Evolutionary conservation across 805 yeast species (phyloP), one percentile per base, ranked within the genome.

Genomic region (Candida yuanshanica): DNA sequence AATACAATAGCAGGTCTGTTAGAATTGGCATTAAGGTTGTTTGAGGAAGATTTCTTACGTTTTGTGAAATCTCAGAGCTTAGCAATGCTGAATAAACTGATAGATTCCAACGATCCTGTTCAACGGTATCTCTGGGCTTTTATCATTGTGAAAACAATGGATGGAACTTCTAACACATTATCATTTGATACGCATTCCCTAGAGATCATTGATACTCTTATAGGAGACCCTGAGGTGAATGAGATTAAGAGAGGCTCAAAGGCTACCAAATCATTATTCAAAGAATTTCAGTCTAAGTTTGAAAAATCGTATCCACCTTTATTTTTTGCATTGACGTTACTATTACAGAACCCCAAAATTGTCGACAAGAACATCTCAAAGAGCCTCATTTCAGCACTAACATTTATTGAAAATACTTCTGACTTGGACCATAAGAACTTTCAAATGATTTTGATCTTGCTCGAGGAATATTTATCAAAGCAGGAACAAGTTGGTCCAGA

Each of bases 21-120:
- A 6, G 68, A 65, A 9, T 38, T 60, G 7, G 52, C 55, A 3
- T 33, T 55, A 23, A 56, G 47, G 27, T 38, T 56, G 6, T 32
- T 48, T 17, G 51, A 49, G 17, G 55, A 52, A 25, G 47, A 45
- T 2, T 59, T 62, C 45, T 12, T 42, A 6, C 33, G 33, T 9
- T 45, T 47, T 34, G 11, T 56, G 3, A 43, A 42, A 17, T 33
- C 36, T 5, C 20, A 44, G 27, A 56, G 51, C 0, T n/a, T 49
- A 7, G 51, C 52, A 1, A 10, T 25, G 2, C 20, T 51, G 3
- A 41, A 42, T 4, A 6, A 37, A 0, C 12, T 33, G 4, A 27
- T 51, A 7, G 41, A 50, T 20, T 3, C 17, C 2, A 24, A 29
- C 4, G 29, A 41, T 29, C 5, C 5, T 2, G 5, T 33, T 16